Base-by-base conservation (phyloP, 805 yeast species). In the Blastobotrys muscicola region DNA sequence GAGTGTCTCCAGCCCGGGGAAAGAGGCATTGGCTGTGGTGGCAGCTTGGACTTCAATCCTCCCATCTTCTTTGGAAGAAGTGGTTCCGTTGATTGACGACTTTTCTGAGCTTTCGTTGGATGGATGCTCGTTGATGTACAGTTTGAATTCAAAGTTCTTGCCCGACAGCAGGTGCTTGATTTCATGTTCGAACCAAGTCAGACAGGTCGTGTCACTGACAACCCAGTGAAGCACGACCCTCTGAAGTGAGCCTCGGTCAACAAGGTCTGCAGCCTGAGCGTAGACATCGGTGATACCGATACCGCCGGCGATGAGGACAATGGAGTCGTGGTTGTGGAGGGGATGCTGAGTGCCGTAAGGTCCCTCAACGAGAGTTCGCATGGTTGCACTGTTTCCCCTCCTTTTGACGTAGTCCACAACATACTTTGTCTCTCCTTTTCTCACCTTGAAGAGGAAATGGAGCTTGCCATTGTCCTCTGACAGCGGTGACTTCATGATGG, bases 271-370 rank as follows among this genome's bases (percentile, higher is more conserved):
- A 11, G 56, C 57, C 32, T 74, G 67, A 4, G 75, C 61, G 44
- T 71, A 71, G 15, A 75, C 68, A 1, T 77, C 85, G 0, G 90
- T 80, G 42, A 84, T 67, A 40, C 92, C 94, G 44, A 77, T 76
- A 29, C 92, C 90, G 38, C 86, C 89, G 6, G 89, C 81, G 20
- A 82, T 50, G 36, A 80, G 68, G 3, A 80, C 69, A 4, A 78
- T 72, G 44, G 74, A 70, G 37, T 75, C 74, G 51, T 71, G 80
- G 36, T 66, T 62, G 26, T 67, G 63, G 12, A 76, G 64, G 1
- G 79, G 73, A 3, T 74, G 56, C 1, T 69, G 48, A 36, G 67
- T 66, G 2, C 90, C 85, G 54, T 83, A 83, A 1, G 90, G 89
- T 1, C 90, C 90, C 56, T 83, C 90, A 3, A 76, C 35, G 11